These are phyloP conservation scores for Musa beccarii DNA, from an alignment of 176 grass and related monocot species.

Conservation along the genomic window DNA sequence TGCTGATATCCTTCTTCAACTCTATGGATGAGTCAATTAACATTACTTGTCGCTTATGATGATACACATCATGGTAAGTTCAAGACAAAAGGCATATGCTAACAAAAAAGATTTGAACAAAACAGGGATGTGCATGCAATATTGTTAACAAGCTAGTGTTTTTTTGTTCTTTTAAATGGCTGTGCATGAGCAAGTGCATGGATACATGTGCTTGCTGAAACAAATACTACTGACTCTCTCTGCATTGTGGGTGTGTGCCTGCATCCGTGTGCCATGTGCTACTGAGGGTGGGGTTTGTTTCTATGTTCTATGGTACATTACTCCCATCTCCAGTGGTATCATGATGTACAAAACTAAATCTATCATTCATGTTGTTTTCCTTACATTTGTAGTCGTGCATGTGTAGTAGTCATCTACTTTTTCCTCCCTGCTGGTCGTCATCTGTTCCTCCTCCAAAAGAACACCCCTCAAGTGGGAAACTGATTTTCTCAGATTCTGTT, in stretches of 20 bases:
- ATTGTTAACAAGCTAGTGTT: neutral
- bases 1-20: neutral
- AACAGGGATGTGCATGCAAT: neutral
- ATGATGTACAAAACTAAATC: neutral
- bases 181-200: too few relatives aligned
- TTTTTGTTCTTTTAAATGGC: too few relatives aligned
- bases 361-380: neutral
- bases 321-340: neutral
- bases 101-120: neutral
- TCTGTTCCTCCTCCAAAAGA: neutral
- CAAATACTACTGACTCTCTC: too few relatives aligned
- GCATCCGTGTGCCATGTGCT: neutral
- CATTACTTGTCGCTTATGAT: neutral
- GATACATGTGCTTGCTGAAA: too few relatives aligned
- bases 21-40: neutral
- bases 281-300: neutral
- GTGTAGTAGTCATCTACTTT: neutral
- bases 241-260: neutral
- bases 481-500: neutral
- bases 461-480: neutral
- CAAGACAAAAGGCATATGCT: neutral
- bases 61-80: neutral
- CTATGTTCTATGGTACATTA: neutral
- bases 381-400: neutral
- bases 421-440: neutral